Evolutionary conservation across 23 red algal species (phyloP), one percentile per base, ranked within the genome.

Genomic region (Gracilaria gracilis): DNA sequence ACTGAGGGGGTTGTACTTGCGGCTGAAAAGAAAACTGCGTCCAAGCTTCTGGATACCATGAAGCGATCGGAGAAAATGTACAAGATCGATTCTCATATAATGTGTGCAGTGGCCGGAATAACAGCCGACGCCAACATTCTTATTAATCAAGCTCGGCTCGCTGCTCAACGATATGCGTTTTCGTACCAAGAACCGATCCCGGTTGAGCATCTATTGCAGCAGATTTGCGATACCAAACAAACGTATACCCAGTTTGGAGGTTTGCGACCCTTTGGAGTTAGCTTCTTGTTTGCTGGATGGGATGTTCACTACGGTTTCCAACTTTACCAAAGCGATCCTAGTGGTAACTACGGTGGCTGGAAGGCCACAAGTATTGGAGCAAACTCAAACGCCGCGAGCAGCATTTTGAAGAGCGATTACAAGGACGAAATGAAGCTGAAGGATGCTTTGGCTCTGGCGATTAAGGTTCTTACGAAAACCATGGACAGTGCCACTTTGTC

Each of bases 1-100:
- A 73, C 66, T 23, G 94, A 96, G 32, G 97, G 97, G n/a, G 92
- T 99, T 16, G 97, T 99, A 1, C 73, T 99, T 12, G 97, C 97
- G 24, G 97, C 94, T 6, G 97, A 99, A 80, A 94, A 93, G 82
- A 95, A 95, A 67, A 94, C 93, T n/a, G 82, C 94, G 12, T 99
- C 97, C 23, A 99, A 99, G 85, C 94, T 99, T 24, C 40, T 99
- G 46, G 97, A 99, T 59, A 89, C 84, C 24, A 23, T 84, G 64
- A 95, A 98, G 62, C 83, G 86, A 59, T 96, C 97, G 29, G 97
- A 99, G 84, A 99, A 99, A 81, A 99, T 99, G 97, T 99, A 99
- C 88, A 93, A 92, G 42, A 92, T 99, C 47, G 97, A 99, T 74
- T 75, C 78, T 38, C 97, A 99, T 75, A 73, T 99, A 27, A 93